These are phyloP conservation scores for Alloascoidea hylecoeti DNA, from an alignment of 805 yeast genomes.

Conservation along the genomic window DNA sequence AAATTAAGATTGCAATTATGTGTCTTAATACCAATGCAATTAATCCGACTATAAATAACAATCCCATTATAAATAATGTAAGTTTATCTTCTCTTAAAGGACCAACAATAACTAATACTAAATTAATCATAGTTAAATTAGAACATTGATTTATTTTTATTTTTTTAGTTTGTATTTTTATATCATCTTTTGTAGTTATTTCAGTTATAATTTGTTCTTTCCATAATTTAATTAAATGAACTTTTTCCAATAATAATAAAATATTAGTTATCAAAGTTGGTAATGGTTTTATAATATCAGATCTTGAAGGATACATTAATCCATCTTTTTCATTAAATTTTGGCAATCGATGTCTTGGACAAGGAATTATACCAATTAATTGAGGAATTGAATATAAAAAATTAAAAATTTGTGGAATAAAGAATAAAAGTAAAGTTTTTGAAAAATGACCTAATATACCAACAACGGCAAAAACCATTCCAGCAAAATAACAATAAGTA, in stretches of 20 bases:
- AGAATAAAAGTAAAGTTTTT: conserved; percentile 75
- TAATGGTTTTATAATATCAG: conserved; percentile 13
- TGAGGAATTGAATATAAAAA: conserved; percentile 91
- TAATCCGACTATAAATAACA: conserved; percentile 54
- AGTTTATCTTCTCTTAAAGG: conserved; percentile 77
- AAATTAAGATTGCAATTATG: conserved; percentile 69
- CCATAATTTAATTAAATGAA: conserved; percentile 35
- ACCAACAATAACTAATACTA: conserved; percentile 75
- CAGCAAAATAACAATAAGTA: conserved; percentile 94
- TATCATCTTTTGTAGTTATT: conserved; percentile 9
- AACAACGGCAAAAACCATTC: conserved; percentile 96
- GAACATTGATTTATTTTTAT: conserved; percentile 32
- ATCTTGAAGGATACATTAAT: conserved; percentile 56
- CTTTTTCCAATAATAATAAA: conserved; percentile 29
- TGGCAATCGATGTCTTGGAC: conserved; percentile 94
- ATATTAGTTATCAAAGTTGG: conserved; percentile 11
- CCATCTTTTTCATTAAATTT: conserved; percentile 54
- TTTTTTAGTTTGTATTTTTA: conserved; percentile 12
- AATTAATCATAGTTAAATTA: conserved; percentile 80
- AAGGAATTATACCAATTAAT: conserved; percentile 70
- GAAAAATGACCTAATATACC: conserved; percentile 95
- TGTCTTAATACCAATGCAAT: conserved; percentile 62
- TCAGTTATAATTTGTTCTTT: conserved; percentile 13
- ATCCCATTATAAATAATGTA: conserved; percentile 39
- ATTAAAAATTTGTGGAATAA: conserved; percentile 84